Base-by-base conservation (phyloP, 345 rosid species). In the Cardiospermum halicacabum region DNA sequence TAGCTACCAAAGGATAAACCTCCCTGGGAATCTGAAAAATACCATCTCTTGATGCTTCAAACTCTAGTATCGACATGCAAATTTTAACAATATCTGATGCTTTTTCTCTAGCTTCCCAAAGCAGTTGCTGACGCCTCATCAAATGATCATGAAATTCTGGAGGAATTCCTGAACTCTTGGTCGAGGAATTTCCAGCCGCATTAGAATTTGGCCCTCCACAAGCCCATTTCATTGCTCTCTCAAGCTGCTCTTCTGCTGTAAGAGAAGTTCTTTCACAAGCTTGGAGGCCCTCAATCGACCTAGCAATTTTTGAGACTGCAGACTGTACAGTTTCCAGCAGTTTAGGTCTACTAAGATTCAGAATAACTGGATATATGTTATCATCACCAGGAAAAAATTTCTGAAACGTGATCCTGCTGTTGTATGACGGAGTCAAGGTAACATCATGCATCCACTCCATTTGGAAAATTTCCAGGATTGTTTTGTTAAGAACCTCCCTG, bases 211-310 rank as follows among this genome's bases (percentile, higher is more conserved):
- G 78, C 40, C 89, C 96, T 60, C 96, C 96, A 53, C 98, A 92
- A 72, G 98, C 96, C 98, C 96, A 92, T 55, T 85, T 87, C 96
- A 92, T 87, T 66, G 98, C 94, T 76, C 98, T 85, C 81, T 89
- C 98, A 31, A 92, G 86, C 77, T 92, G 89, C 64, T 90, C 94
- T 82, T 89, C 94, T 19, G 94, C 96, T 27, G 80, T 71, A 43
- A 78, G 36, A 72, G 94, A 89, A 73, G 73, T 82, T 68, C 79
- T 76, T 65, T 89, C 96, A 58, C 89, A 80, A 62, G 82, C 76
- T 77, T 92, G 92, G 76, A 92, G 83, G 72, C 77, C 69, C 64
- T 89, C 98, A 69, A 87, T 67, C 16, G 90, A 81, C 72, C 72
- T 79, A 70, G 82, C 78, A 62, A 87, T 72, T 74, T 88, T 78